A percentile compares a stretch with the other conserved stretches of the same genome.
phyloP scores from a whole-genome alignment of 2,329 filamentous ascomycete genomes.

The Ophiostoma novo-ulmi region DNA sequence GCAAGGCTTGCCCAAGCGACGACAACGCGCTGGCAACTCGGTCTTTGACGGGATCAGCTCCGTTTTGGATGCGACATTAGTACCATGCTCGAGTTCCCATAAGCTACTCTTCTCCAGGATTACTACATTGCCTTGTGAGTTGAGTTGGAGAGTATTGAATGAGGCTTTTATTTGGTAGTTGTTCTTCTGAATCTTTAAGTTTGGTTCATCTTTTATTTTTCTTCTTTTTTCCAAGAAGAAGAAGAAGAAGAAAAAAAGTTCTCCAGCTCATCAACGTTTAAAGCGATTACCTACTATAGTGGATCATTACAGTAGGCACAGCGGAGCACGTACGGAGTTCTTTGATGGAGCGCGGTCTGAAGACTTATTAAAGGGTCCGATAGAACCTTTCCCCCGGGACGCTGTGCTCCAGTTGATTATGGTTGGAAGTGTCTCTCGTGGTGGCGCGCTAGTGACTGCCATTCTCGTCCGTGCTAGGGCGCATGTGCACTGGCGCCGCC shows the following conservation, averaged over 20 bases:
- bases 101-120: background rate
- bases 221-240: too few species aligned
- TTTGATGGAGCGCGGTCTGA: background rate
- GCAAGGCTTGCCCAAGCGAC: background rate
- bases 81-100: background rate
- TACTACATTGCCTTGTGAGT: background rate
- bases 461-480: constrained; percentile 17
- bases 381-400: constrained; percentile 11
- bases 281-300: background rate
- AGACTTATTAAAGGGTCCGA: background rate
- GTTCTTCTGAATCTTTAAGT: background rate
- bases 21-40: background rate
- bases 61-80: background rate
- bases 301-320: background rate
- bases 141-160: background rate
- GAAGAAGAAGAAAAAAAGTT: too few species aligned
- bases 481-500: constrained; percentile 10
- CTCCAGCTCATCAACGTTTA: background rate
- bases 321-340: too few species aligned
- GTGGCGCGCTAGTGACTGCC: constrained; percentile 13
- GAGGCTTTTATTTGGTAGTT: background rate
- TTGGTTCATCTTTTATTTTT: background rate
- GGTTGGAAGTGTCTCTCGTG: background rate
- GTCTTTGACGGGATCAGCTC: background rate
- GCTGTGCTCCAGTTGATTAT: background rate